Conservation (phyloP, 2,329 filamentous ascomycete genomes). For the Bisporella sp. region DNA sequence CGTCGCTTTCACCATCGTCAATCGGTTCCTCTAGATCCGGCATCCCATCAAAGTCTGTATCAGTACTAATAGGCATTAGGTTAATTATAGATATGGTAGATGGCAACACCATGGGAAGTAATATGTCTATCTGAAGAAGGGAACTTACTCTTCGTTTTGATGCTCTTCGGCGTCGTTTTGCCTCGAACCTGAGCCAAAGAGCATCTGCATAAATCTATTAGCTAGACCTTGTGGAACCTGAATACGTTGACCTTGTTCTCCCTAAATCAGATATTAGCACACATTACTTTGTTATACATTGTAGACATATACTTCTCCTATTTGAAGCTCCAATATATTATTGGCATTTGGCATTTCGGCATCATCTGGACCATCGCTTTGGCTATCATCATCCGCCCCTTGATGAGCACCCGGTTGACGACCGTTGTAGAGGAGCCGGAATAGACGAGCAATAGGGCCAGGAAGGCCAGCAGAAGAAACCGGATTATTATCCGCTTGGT, state of each 20-base stretch:
- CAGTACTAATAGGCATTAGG: not conserved
- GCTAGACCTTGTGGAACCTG: not conserved
- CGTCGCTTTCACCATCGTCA: not conserved
- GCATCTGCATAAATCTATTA: not conserved
- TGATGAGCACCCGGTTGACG: too few relatives aligned
- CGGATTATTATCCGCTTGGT: not conserved
- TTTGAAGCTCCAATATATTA: not conserved
- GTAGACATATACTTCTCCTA: too few relatives aligned
- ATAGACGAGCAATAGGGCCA: constrained; percentile 16
- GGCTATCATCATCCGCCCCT: too few relatives aligned
- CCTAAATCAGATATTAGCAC: too few relatives aligned
- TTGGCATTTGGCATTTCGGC: not conserved
- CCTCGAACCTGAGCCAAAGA: not conserved
- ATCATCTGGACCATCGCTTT: not conserved
- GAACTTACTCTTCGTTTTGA: not conserved
- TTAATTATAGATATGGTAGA: too few relatives aligned
- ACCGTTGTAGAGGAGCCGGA: not conserved
- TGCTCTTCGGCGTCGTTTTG: not conserved
- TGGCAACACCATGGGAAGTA: not conserved
- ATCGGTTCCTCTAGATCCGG: not conserved
- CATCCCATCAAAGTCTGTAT: constrained; percentile 2
- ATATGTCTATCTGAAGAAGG: not conserved
- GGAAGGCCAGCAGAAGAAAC: constrained; percentile 9
- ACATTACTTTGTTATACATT: too few relatives aligned
- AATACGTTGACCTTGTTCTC: not conserved